Base-by-base conservation (phyloP, 495 filamentous ascomycete species). In the Physcia stellaris region DNA sequence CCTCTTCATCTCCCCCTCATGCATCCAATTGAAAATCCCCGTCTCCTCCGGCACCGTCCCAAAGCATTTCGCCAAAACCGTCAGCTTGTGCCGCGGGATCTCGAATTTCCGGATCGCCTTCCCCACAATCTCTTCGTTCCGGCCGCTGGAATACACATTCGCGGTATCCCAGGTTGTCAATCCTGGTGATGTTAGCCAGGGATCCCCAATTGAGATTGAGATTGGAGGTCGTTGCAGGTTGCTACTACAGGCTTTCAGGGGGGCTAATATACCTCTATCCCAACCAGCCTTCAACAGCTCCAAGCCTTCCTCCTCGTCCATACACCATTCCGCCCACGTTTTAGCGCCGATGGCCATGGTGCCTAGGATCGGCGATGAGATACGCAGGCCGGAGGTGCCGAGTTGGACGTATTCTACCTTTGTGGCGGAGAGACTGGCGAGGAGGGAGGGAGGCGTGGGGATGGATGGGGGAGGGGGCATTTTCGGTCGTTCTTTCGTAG, bases 321-420 rank as follows among this genome's bases (percentile, higher is more conserved):
- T 39, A 9, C 62, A 50, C 66, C 63, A 69, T 18, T 43, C 37
- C 33, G 43, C 34, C 55, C 58, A 65, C 5, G 51, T 41, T 32
- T 52, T 54, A 37, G 47, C 33, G n/a, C 65, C 65, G 33, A 61
- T 59, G 31, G 35, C 46, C 61, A 69, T 62, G 23, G 61, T 54
- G 10, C 65, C 65, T 2, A 67, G 46, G 24, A 68, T 58, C 9
- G 63, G 54, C 6, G 55, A 42, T 1, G 62, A 67, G 15, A 71
- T 54, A 26, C 59, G 53, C 4, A 67, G 55, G 16, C 65, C 60
- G 19, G 49, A 54, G 10, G 42, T 53, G 28, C 59, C 63, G 3
- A 65, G 46, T 29, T 53, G 44, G 15, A 39, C 37, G 35, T 66
- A 64, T 32, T 62, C 56, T 24, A 52, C 61, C 40, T 63, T 68